Conservation (phyloP, 2,329 filamentous ascomycete genomes). For the Colletotrichum abscissum region DNA sequence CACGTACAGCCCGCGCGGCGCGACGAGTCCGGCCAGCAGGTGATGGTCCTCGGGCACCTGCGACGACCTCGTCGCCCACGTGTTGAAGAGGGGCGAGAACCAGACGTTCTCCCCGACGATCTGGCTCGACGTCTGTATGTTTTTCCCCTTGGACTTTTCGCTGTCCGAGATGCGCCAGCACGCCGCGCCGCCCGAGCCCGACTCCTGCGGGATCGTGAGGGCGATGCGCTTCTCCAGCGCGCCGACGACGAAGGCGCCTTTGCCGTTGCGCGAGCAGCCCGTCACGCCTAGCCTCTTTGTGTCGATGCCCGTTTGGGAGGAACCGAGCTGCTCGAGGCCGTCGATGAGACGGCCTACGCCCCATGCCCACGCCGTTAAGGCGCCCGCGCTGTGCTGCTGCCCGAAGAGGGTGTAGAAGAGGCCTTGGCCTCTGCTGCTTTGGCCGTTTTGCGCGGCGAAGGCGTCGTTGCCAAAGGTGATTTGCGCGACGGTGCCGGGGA, state of each 20-base stretch:
- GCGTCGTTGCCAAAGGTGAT: conserved; percentile 70
- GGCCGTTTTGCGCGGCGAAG: conserved; percentile 61
- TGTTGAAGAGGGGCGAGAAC: conserved; percentile 68
- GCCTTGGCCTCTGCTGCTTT: conserved; percentile 63
- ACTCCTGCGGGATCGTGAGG: conserved; percentile 72
- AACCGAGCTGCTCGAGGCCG: conserved; percentile 62
- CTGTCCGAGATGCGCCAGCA: conserved; percentile 69
- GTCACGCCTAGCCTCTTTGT: conserved; percentile 64
- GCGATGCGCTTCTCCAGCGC: conserved; percentile 69
- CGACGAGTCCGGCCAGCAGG: conserved; percentile 65
- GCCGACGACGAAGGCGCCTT: conserved; percentile 71
- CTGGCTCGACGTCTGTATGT: conserved; percentile 69
- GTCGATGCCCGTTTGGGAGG: conserved; percentile 60
- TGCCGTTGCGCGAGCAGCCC: conserved; percentile 73
- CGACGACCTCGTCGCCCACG: conserved; percentile 58
- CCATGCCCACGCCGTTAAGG: conserved; percentile 73
- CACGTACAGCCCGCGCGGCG: conserved; percentile 64
- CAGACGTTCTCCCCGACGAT: conserved; percentile 72
- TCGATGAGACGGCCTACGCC: conserved; percentile 71
- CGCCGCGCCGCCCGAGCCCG: conserved; percentile 69
- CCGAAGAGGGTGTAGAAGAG: conserved; percentile 71
- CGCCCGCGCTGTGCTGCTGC: conserved; percentile 63
- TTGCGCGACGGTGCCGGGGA: conserved; percentile 64
- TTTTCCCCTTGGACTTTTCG: conserved; percentile 62
- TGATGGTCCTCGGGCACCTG: conserved; percentile 68